These are phyloP conservation scores for Pseudopithomyces chartarum DNA, from an alignment of 2,329 filamentous ascomycete genomes.

Conservation along the genomic window DNA sequence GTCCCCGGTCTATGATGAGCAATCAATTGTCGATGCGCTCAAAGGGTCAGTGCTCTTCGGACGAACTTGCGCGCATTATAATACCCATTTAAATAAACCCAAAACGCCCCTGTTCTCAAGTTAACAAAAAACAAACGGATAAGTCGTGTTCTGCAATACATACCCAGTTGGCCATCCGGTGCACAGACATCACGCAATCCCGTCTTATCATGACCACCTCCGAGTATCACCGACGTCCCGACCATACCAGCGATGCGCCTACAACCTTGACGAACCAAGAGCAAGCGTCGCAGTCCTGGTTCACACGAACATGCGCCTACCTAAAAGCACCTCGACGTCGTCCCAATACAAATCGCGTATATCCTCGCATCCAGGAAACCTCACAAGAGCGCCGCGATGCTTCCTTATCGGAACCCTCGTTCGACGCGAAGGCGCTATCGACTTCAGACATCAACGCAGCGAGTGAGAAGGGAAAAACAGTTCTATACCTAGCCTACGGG, in stretches of 20 bases:
- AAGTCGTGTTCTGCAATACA: background rate
- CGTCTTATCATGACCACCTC: constrained; percentile 26
- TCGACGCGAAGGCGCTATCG: constrained; percentile 26
- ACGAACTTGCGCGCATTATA: background rate
- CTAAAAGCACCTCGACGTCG: constrained; percentile 15
- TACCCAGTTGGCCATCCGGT: constrained; percentile 1
- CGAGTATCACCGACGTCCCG: constrained; percentile 13
- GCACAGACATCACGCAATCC: constrained; percentile 36
- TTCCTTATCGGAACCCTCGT: constrained; percentile 33
- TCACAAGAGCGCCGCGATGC: constrained; percentile 38
- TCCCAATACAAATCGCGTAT: constrained; percentile 14
- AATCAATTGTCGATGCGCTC: background rate
- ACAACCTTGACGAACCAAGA: constrained; percentile 4
- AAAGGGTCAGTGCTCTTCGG: background rate
- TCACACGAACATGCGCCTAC: constrained; percentile 14
- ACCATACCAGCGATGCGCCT: constrained; percentile 9
- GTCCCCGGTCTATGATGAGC: constrained; percentile 3
- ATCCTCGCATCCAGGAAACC: constrained; percentile 24
- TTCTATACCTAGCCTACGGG: constrained; percentile 71
- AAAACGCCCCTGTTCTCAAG: background rate
- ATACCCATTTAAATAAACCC: background rate
- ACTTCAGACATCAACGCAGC: constrained; percentile 14
- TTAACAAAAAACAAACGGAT: too few relatives aligned
- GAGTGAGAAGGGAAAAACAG: constrained; percentile 40
- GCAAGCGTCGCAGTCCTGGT: constrained; percentile 11